Evolutionary conservation across 169 alveolate species (phyloP), one percentile per base, ranked within the genome.

Genomic region (Cryptosporidium sp.): DNA sequence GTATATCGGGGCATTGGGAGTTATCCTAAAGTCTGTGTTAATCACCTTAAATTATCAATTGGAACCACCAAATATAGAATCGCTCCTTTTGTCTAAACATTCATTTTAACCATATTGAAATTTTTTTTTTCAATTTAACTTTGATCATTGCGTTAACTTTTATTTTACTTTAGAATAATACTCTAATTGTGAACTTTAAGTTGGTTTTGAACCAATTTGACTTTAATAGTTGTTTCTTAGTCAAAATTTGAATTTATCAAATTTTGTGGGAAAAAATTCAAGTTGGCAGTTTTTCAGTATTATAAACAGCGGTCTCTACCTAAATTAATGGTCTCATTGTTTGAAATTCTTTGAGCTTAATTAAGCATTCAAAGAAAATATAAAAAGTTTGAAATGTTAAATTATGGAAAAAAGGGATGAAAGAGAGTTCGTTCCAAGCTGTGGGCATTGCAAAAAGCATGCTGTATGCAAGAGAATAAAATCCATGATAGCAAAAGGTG

Each of bases 1-100:
- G 80, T 58, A 58, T 73, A 65, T 65, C 21, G 69, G 80, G 80
- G 29, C 89, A 65, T 65, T 80, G 62, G 68, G 74, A 9, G 50
- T n/a, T 43, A 4, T 65, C 74, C 80, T 45, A 62, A 62, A 39
- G 89, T 80, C 68, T 43, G 69, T 80, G 3, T 21, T 65, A 65
- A 29, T 1, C 50, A 26, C 37, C 16, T 59, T 59, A 29, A 65
- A 65, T 65, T 12, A 59, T 59, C 9, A 14, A 65, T 51, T 37
- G 10, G 45, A 37, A 14, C 1, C 23, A 33, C 9, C 21, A 33
- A 33, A 37, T 35, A 65, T 65, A 33, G 26, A 65, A n/a, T n/a
- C 7, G 21, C 71, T 37, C 41, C 52, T n/a, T 65, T 65, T 65
- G 71, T 65, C 33, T 35, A 33, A 65, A 65, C 10, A 55, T 55